Evolutionary conservation across 352 stramenopile species (phyloP).

Genomic region (Pythium myriotylum): DNA sequence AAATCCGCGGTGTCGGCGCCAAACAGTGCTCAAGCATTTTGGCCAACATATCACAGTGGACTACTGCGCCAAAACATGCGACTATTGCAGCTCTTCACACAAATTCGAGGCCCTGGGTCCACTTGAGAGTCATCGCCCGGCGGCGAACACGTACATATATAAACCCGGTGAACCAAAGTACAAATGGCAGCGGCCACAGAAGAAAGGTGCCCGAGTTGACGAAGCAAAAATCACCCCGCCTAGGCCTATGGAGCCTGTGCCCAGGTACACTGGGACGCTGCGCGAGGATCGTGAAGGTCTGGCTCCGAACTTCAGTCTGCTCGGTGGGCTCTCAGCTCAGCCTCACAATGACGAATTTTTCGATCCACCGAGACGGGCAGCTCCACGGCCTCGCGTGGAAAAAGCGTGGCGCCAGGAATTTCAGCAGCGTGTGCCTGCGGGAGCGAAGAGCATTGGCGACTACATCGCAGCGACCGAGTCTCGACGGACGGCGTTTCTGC

Average conservation of each 20-base stretch:
- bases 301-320: too few species aligned
- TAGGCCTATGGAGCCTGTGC: conserved; percentile 2
- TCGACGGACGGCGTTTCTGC: conserved; percentile 1
- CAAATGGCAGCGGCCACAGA: conserved; percentile 4
- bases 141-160: conserved; percentile 5
- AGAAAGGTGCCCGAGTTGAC: neutral
- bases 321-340: too few species aligned
- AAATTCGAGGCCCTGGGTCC: conserved; percentile 25
- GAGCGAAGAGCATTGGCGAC: conserved; percentile 12
- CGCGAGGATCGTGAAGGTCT: neutral
- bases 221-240: neutral
- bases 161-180: conserved; percentile 2
- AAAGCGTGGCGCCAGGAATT: neutral
- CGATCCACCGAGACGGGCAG: too few species aligned
- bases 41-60: conserved; percentile 38
- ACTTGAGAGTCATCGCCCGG: conserved; percentile 16
- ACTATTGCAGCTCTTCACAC: conserved; percentile 49
- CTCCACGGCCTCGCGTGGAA: neutral
- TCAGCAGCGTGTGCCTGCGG: neutral
- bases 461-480: conserved; percentile 18
- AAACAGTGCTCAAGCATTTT: conserved; percentile 52
- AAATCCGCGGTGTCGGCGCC: conserved; percentile 41
- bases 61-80: conserved; percentile 46
- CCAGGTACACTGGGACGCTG: neutral
- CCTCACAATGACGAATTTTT: too few species aligned